Evolutionary conservation across 768 basidiomycete genomes (phyloP), one percentile per base, ranked within the genome.

Genomic region (Russula olivacea): DNA sequence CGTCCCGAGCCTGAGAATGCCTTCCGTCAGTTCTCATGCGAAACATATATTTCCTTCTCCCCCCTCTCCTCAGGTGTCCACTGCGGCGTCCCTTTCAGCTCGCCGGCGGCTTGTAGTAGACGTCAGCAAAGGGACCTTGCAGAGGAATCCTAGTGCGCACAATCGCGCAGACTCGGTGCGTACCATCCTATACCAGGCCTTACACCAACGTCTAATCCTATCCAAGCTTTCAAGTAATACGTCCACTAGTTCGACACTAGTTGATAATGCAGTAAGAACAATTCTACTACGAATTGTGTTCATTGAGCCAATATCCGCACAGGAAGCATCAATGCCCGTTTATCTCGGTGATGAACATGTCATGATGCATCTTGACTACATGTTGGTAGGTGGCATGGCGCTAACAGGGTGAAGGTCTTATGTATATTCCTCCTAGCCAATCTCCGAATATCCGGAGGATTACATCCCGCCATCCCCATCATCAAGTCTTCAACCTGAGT

Each of bases 381-480:
- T 66, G 55, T 36, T 61, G 15, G 68, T 66, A 61, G 28, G 64
- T 55, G 45, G 11, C 25, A 41, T 51, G 45, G 40, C 50, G 25
- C n/a, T 32, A 34, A 53, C 23, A 21, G 48, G n/a, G 30, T 14
- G 40, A 23, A 5, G 34, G 36, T 57, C 57, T 59, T 62, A 60
- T 43, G 59, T n/a, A 61, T 34, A 50, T 45, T 47, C 23, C 63
- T 55, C 14, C 38, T 43, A 66, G 67, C 62, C 68, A 21, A 62
- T 66, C 36, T 48, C 65, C 34, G 66, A 68, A 36, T 55, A 57
- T 49, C 57, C 61, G 36, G 70, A 69, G 47, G 63, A 65, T 32
- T 61, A 64, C 45, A 61, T 64, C 15, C 68, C 69, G 34, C 68
- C 58, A 58, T 68, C 61, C n/a, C 68, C 70, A 21, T 68, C 68